Evolutionary conservation across 768 basidiomycete genomes (phyloP).

Genomic region (Trametes coccinea): DNA sequence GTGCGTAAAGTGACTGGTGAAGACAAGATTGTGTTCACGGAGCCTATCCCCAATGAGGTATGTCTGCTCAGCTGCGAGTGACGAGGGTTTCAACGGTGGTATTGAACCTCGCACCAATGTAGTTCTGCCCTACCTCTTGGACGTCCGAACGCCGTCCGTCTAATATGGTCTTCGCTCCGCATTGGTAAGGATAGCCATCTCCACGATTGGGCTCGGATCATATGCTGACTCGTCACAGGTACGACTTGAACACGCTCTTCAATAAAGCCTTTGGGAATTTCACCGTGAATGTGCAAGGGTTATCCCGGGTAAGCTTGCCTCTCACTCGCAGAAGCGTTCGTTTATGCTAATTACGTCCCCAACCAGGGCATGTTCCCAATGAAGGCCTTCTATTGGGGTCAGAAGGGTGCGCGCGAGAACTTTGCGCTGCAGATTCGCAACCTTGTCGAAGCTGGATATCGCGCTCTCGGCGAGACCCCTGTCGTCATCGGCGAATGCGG

Average conservation of each 20-base stretch:
- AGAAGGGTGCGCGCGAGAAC: constrained; percentile 77
- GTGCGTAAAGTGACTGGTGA: constrained; percentile 49
- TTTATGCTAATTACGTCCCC: constrained; percentile 31
- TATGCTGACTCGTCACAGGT: constrained; percentile 50
- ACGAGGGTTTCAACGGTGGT: background rate
- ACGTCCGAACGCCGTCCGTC: constrained; percentile 59
- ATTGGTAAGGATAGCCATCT: constrained; percentile 51
- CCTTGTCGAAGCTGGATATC: constrained; percentile 68
- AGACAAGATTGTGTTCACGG: constrained; percentile 71
- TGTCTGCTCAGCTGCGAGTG: background rate
- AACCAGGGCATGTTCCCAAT: constrained; percentile 75
- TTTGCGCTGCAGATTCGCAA: constrained; percentile 80
- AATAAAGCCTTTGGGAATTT: constrained; percentile 81
- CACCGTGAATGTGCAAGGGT: constrained; percentile 89
- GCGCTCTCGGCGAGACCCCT: constrained; percentile 76
- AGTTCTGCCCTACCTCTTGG: constrained; percentile 85
- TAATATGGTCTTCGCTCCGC: constrained; percentile 72
- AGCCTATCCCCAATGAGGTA: constrained; percentile 94
- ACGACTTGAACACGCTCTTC: constrained; percentile 90
- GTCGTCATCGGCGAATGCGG: constrained; percentile 92
- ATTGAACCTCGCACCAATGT: background rate
- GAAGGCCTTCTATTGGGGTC: constrained; percentile 87
- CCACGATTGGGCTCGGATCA: constrained; percentile 31
- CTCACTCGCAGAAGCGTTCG: background rate
- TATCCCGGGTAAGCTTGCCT: constrained; percentile 65